Evolutionary conservation across 257 asterid species (phyloP), one percentile per base, ranked within the genome.

Genomic region (Salvia splendens): DNA sequence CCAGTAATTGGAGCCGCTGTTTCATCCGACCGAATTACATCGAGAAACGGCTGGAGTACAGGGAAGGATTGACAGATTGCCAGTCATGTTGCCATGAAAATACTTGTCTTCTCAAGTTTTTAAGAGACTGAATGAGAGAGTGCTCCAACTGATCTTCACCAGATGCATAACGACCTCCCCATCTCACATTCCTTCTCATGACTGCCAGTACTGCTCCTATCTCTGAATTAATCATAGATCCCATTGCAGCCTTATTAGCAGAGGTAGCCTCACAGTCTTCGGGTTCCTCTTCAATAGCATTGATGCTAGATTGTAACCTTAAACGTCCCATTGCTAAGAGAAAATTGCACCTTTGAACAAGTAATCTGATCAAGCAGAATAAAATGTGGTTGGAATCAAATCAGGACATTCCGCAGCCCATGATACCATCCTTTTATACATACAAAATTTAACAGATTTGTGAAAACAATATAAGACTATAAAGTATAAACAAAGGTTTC

Each of bases 91-190:
- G 92, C 97, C 92, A 90, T 40, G 83, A 78, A 78, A 90, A 93
- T 68, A 93, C 81, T 77, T 88, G 93, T 72, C 77, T 90, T 68
- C 95, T 78, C 82, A 90, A 74, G 35, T 87, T 81, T 84, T 90
- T 93, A 63, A 93, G 92, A 49, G 96, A 79, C 72, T 88, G 97
- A 75, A 93, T 90, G 69, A 88, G 95, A 63, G 99, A 77, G 83
- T 93, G 96, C 75, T 93, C 97, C 81, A 90, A 81, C 75, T 88
- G 99, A 81, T 93, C 97, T 78, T 93, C 97, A 1, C 96, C 99
- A 5, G 96, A 84, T 75, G 81, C 96, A 80, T 88, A 93, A 60
- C 97, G 96, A 67, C 96, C 97, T 72, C 96, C 97, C 98, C 96
- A 90, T 73, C 99, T 85, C 84, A 88, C 96, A 47, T 90, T 93